These are phyloP conservation scores for Lactarius indigo DNA, from an alignment of 768 basidiomycete genomes.

Conservation along the genomic window DNA sequence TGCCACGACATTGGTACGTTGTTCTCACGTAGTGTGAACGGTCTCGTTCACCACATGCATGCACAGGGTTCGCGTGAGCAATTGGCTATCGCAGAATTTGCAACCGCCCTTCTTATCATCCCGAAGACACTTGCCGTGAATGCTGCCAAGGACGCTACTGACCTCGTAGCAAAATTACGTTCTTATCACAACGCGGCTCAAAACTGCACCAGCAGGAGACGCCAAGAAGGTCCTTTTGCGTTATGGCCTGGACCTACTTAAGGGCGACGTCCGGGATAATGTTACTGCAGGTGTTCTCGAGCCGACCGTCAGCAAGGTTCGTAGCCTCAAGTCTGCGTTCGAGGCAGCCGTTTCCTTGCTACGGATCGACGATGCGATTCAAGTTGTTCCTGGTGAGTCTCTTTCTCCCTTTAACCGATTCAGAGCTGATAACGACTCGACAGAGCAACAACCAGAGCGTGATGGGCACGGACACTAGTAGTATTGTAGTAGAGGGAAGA, in stretches of 20 bases:
- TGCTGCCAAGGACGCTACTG: slow-evolving; percentile 97
- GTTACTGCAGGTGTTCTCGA: slow-evolving; percentile 90
- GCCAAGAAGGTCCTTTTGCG: slow-evolving; percentile 87
- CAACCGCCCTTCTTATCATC: slow-evolving; percentile 85
- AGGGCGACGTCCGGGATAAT: slow-evolving; percentile 95
- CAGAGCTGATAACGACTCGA: not conserved
- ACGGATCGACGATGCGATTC: slow-evolving; percentile 95
- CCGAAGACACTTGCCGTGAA: slow-evolving; percentile 97
- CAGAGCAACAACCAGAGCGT: slow-evolving; percentile 68
- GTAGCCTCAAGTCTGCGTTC: slow-evolving; percentile 94
- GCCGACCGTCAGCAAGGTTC: slow-evolving; percentile 96
- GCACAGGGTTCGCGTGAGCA: slow-evolving; percentile 94
- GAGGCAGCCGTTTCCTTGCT: slow-evolving; percentile 94
- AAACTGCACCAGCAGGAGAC: slow-evolving; percentile 84
- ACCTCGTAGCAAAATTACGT: slow-evolving; percentile 93
- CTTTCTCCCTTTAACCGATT: slow-evolving; percentile 3
- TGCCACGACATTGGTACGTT: slow-evolving; percentile 88
- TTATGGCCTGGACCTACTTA: slow-evolving; percentile 92
- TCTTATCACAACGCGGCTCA: slow-evolving; percentile 97
- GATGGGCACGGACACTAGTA: slow-evolving; percentile 71
- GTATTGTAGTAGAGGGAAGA: not conserved
- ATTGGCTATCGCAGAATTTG: slow-evolving; percentile 98
- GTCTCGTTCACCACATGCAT: not conserved
- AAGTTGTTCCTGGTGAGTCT: slow-evolving; percentile 70
- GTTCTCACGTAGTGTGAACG: not conserved